Evolutionary conservation across 306 rosid genomes (phyloP).

Genomic region (Cucumis hystrix): DNA sequence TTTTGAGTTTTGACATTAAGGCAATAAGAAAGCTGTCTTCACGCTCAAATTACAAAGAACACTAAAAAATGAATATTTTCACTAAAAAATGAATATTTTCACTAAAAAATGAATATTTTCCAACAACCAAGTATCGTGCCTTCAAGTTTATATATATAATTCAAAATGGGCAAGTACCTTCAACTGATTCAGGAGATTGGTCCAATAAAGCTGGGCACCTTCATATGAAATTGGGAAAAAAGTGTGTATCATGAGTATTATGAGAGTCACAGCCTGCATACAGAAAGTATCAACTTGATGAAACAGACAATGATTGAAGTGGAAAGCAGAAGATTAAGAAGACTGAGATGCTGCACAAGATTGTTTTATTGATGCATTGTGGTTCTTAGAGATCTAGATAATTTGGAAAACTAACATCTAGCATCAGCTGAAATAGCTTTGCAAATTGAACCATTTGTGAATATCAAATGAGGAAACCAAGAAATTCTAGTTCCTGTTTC

Average conservation of each 20-base stretch:
- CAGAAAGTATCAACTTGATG: background rate
- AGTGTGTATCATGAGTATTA: conserved; percentile 46
- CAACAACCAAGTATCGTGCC: background rate
- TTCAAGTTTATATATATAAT: background rate
- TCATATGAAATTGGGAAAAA: conserved; percentile 69
- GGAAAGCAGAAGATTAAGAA: background rate
- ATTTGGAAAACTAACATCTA: background rate
- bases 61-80: background rate
- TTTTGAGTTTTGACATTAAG: background rate
- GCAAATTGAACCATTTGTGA: background rate
- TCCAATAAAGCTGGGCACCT: conserved; percentile 62
- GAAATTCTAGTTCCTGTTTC: background rate
- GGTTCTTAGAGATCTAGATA: background rate
- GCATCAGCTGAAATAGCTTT: background rate
- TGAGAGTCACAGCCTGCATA: conserved; percentile 57
- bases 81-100: too few species aligned
- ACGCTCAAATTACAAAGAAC: background rate
- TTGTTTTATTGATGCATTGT: background rate
- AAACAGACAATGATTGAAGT: conserved; percentile 6
- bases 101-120: background rate
- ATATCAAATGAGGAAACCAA: background rate
- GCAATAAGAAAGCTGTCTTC: background rate
- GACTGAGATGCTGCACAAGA: background rate
- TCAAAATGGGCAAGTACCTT: conserved; percentile 42
- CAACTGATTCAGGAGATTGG: conserved; percentile 33